A percentile compares a stretch with the other conserved stretches of the same genome.
These are phyloP conservation scores for Blumeriella jaapii DNA, from an alignment of 2,329 filamentous ascomycete genomes.

Conservation along the genomic window DNA sequence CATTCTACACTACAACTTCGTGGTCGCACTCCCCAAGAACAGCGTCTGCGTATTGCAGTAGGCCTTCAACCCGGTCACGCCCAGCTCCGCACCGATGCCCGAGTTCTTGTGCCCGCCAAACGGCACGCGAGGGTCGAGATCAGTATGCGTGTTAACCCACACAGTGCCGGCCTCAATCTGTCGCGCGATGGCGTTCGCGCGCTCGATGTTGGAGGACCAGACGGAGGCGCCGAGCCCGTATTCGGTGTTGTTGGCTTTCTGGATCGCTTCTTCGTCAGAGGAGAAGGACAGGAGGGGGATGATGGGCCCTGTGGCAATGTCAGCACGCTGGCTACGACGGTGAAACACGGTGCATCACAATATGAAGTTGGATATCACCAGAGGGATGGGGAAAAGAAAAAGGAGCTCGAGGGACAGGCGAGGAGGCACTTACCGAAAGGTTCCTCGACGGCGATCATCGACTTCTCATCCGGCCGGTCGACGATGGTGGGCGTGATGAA, in stretches of 20 bases:
- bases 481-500: slow-evolving; percentile 49
- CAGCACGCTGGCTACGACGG: neutral
- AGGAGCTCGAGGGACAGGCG: neutral
- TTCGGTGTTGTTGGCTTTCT: slow-evolving; percentile 40
- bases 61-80: slow-evolving; percentile 11
- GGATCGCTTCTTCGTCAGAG: slow-evolving; percentile 37
- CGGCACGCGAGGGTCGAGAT: slow-evolving; percentile 32
- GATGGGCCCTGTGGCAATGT: slow-evolving; percentile 4
- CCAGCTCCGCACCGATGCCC: slow-evolving; percentile 24
- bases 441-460: slow-evolving; percentile 45
- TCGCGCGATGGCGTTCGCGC: slow-evolving; percentile 40
- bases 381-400: neutral
- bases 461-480: slow-evolving; percentile 42
- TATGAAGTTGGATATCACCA: too few relatives aligned
- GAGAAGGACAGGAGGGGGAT: slow-evolving; percentile 4
- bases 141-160: slow-evolving; percentile 46
- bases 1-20: too few relatives aligned
- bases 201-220: slow-evolving; percentile 40
- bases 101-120: slow-evolving; percentile 27
- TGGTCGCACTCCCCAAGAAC: slow-evolving; percentile 16
- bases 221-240: slow-evolving; percentile 46
- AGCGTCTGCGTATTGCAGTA: slow-evolving; percentile 15
- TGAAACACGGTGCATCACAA: neutral
- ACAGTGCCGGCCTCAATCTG: slow-evolving; percentile 47
- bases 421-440: slow-evolving; percentile 34